Percentiles rank a stretch among this genome's conserved stretches.
Conservation (phyloP, 2,329 filamentous ascomycete genomes). For the Cercospora beticola region DNA sequence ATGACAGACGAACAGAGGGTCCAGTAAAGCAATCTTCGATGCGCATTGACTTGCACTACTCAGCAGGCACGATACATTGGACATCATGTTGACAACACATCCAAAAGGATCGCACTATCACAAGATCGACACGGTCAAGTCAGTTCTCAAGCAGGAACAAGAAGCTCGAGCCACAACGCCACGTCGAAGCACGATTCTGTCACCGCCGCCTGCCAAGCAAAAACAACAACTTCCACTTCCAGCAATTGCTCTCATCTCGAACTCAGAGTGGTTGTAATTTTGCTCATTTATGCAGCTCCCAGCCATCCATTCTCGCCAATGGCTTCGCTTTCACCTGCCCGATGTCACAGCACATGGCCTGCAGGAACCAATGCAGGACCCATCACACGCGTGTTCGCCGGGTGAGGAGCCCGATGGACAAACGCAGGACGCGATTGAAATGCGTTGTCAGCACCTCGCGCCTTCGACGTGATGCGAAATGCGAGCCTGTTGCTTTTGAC, state of each 20-base stretch:
- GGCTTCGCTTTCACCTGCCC: background rate
- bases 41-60: background rate
- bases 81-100: background rate
- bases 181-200: background rate
- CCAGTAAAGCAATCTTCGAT: background rate
- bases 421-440: background rate
- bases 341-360: background rate
- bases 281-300: background rate
- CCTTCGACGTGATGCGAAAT: background rate
- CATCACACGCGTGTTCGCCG: background rate
- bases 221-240: background rate
- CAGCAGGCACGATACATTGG: background rate
- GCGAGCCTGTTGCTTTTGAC: background rate
- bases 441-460: background rate
- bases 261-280: background rate
- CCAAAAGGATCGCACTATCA: background rate
- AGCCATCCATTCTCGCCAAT: background rate
- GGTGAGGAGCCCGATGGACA: background rate
- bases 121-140: background rate
- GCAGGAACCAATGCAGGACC: conserved; percentile 1
- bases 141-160: background rate
- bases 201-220: background rate
- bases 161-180: background rate
- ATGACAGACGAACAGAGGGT: background rate
- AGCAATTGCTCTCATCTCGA: background rate